Evolutionary conservation across 768 basidiomycete species (phyloP), one percentile per base, ranked within the genome.

Genomic region (Rhodosporidiobolus sp.): DNA sequence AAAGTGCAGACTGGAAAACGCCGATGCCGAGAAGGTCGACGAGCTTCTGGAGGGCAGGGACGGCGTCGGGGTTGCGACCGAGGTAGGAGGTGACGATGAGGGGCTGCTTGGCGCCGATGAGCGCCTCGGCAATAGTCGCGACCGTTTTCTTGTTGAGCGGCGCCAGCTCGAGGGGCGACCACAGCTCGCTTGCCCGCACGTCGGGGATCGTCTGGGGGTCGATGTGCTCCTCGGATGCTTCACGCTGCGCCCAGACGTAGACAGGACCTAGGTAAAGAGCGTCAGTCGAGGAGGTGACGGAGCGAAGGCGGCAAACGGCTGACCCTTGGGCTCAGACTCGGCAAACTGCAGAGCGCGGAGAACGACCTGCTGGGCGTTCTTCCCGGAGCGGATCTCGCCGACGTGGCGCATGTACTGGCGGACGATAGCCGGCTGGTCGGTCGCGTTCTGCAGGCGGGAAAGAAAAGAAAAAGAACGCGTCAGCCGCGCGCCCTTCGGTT

Each of bases 241-340:
- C 89, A n/a, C 89, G 84, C 24, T 88, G 84, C 20, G 85, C 88
- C 87, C 88, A 90, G 14, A 89, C 82, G 78, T 90, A 90, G 2
- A 88, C 88, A 0, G 89, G 89, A 0, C 89, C 89, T 77, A 59
- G 32, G 2, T 1, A 43, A 22, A 24, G 7, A 22, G 8, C 22
- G 19, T 50, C 1, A 43, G 57, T 50, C 34, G 4, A 32, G 14
- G 22, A 50, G 17, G 55, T 46, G 46, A 4, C 0, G 17, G 19
- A 4, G 7, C 6, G 4, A 22, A 50, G 9, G 20, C 1, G 30
- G 22, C 50, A 30, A 43, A 26, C 17, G 12, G 19, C 65, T 46
- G 35, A 66, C 65, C 75, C 56, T 85, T 87, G 0, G 89, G 89
- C 38, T 87, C 85, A 63, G 87, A 88, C n/a, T 81, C 86, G 9